These are phyloP conservation scores for Cercospora brassicicola DNA, from an alignment of 2,329 filamentous ascomycete species.

Conservation along the genomic window DNA sequence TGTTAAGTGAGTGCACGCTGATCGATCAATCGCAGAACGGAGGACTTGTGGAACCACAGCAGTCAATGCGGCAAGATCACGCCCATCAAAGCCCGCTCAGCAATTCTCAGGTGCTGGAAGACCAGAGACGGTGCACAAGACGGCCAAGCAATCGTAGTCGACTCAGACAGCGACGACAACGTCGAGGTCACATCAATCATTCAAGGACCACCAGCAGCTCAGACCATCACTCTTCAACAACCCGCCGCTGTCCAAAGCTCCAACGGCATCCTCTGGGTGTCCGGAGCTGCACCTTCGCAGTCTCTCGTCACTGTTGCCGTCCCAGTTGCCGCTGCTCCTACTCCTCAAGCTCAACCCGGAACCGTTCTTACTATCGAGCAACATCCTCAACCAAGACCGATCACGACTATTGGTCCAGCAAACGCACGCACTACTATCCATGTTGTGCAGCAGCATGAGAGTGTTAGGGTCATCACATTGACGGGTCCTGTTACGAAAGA, in stretches of 20 bases:
- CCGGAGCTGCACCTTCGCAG: background rate
- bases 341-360: background rate
- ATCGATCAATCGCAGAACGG: background rate
- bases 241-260: background rate
- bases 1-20: background rate
- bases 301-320: background rate
- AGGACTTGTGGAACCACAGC: background rate
- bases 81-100: background rate
- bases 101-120: constrained; percentile 4
- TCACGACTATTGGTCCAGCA: background rate
- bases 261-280: background rate
- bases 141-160: background rate
- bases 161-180: background rate
- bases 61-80: background rate
- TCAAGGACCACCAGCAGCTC: background rate
- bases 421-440: background rate
- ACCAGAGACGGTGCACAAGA: background rate
- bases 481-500: background rate
- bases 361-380: background rate
- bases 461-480: background rate
- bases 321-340: background rate
- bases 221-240: background rate
- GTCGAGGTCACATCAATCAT: background rate
- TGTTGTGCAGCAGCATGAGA: background rate
- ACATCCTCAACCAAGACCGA: background rate